Base-by-base conservation (phyloP, 2,329 filamentous ascomycete species). In the Dactylonectria estremocensis region DNA sequence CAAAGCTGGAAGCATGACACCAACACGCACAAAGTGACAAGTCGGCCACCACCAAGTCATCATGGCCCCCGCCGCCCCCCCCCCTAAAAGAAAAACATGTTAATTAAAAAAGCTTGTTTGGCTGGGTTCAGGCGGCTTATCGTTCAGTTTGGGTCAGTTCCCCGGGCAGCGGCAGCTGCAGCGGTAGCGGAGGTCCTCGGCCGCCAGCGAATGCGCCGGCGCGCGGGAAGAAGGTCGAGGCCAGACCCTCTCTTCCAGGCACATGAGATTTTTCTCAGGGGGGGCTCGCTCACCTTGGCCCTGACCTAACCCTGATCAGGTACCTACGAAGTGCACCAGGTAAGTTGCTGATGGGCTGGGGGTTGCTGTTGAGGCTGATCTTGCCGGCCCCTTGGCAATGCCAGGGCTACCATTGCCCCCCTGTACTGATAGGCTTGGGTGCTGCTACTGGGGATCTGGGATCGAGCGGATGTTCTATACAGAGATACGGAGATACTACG, bases 101-200 rank as follows among this genome's bases (percentile, higher is more conserved):
- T n/a, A n/a, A n/a, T n/a, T 57, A 55, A 62, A 61, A 64, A 58
- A 50, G 18, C 56, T 45, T 35, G 20, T 59, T 46, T 46, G 43
- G 28, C 43, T 46, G 43, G 55, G 40, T 45, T 45, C 40, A n/a
- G 45, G 31, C 43, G 62, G 62, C 62, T 31, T 55, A 31, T 60
- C 49, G 55, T 59, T 46, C 62, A 58, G 54, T 45, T 45, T 48
- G 62, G 62, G 48, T 43, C 16, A n/a, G 63, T 60, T 65, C 56
- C 61, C 63, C 63, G 63, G 63, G 63, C 48, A 59, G 40, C 40
- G 40, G 40, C n/a, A 43, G 40, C 40, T 14, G 40, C n/a, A 43
- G 40, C 40, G 40, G 40, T 43, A 37, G 35, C 35, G 35, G 35
- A 37, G 40, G 40, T 18, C 14, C 40, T 43, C 6, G 14, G 40